Evolutionary conservation across 108 stramenopile species (phyloP), one percentile per base, ranked within the genome.

Genomic region (Mediolabrus comicus): DNA sequence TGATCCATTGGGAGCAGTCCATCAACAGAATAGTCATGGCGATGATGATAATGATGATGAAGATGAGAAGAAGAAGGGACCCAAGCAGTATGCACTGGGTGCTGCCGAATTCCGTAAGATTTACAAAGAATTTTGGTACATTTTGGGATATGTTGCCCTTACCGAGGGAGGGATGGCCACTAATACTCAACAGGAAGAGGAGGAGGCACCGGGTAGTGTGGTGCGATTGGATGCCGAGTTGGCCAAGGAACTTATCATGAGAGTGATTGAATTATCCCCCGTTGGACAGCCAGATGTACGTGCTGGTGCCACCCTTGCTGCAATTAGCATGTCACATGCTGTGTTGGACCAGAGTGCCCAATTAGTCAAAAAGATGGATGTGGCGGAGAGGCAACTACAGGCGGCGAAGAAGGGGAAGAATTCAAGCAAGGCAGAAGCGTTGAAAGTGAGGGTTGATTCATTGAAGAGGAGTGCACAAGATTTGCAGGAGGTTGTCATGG

Each of bases 261-360:
- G 92, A 27, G 31, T 92, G 22, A 71, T 83, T 4, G 91, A 92
- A 65, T 46, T 95, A 2, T 74, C 82, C 4, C 65, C 75, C 9
- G 90, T 95, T 36, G 92, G 88, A 24, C 92, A 92, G 67, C 90
- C 90, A 9, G 95, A 95, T 78, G 63, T 95, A 12, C 85, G 95
- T 1, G 76, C 75, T 1, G 90, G 67, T 12, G 85, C 88, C 26
- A 79, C 80, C 8, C 33, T 86, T 6, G 91, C 95, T 3, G 72
- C 87, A n/a, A 81, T 86, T 43, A 70, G 79, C 31, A 57, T 92
- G 64, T 76, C 73, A 55, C 69, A 64, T 53, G 95, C 88, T 10
- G 71, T 87, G 29, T 65, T 90, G 32, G 81, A 89, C 58, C 80
- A 83, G 19, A 75, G 80, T 22, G 80, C 83, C 29, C 65, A 59